Conservation (phyloP, 1,284 basidiomycete genomes). For the Termitomyces sp. region DNA sequence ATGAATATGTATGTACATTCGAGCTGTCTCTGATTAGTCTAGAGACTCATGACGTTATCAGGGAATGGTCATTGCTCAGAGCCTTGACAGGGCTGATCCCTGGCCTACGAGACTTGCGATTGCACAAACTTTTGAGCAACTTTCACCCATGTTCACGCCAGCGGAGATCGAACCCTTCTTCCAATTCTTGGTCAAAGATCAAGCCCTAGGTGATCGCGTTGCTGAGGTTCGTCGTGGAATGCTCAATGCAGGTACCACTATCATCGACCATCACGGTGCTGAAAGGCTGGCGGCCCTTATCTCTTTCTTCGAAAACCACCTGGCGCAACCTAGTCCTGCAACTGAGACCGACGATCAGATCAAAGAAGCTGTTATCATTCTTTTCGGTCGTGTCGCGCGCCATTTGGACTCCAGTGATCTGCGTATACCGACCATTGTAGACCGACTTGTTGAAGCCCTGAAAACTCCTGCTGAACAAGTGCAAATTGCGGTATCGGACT, state of each 20-base stretch:
- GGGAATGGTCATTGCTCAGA: slow-evolving; percentile 93
- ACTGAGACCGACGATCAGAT: slow-evolving; percentile 81
- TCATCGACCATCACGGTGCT: slow-evolving; percentile 84
- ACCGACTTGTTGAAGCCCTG: slow-evolving; percentile 86
- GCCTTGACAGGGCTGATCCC: slow-evolving; percentile 88
- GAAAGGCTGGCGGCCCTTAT: slow-evolving; percentile 75
- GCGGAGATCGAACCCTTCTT: slow-evolving; percentile 78
- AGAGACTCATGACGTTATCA: slow-evolving; percentile 25
- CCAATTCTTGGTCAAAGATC: slow-evolving; percentile 79
- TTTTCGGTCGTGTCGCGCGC: slow-evolving; percentile 90
- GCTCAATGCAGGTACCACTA: slow-evolving; percentile 78
- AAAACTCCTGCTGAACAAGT: slow-evolving; percentile 96
- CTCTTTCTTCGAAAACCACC: slow-evolving; percentile 78
- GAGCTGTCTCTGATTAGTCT: background rate
- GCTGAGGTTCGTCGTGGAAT: slow-evolving; percentile 82
- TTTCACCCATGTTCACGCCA: slow-evolving; percentile 67
- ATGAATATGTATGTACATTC: slow-evolving; percentile 67
- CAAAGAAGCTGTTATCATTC: slow-evolving; percentile 92
- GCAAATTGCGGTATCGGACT: slow-evolving; percentile 94
- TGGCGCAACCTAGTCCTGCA: slow-evolving; percentile 57
- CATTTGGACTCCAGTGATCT: slow-evolving; percentile 78
- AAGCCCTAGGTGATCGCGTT: slow-evolving; percentile 85
- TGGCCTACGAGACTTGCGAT: slow-evolving; percentile 84
- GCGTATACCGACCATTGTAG: slow-evolving; percentile 81
- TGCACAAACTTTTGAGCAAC: slow-evolving; percentile 63